These are phyloP conservation scores for Nitzschia inconspicua DNA, from an alignment of 108 stramenopile genomes.

Conservation along the genomic window DNA sequence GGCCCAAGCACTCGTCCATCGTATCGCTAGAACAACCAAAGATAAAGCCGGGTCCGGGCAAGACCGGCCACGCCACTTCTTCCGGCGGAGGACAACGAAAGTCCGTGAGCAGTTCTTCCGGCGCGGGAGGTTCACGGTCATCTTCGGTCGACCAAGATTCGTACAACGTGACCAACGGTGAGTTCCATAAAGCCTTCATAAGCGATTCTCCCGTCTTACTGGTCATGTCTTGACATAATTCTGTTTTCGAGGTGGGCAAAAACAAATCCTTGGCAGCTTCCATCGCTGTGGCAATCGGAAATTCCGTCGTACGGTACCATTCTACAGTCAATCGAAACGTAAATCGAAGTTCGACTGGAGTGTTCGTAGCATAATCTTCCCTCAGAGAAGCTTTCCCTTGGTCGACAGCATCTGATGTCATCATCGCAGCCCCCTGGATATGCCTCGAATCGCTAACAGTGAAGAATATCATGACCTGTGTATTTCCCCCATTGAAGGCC, in stretches of 20 bases:
- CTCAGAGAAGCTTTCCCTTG: constrained; percentile 27
- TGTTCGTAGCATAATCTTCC: constrained; percentile 37
- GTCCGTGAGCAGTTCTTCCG: constrained; percentile 65
- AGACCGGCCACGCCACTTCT: constrained; percentile 72
- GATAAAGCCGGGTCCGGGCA: constrained; percentile 85
- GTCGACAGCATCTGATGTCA: constrained; percentile 59
- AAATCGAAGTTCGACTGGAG: constrained; percentile 31
- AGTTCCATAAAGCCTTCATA: constrained; percentile 87
- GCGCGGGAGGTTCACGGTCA: constrained; percentile 68
- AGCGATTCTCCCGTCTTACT: constrained; percentile 75
- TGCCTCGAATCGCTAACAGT: constrained; percentile 77
- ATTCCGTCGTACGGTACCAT: constrained; percentile 87
- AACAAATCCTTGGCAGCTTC: constrained; percentile 79
- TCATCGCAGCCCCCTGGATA: constrained; percentile 81
- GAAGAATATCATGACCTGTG: constrained; percentile 84
- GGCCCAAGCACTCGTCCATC: constrained; percentile 86
- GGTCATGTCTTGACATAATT: constrained; percentile 82
- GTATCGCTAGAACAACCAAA: constrained; percentile 86
- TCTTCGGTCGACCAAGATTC: constrained; percentile 65
- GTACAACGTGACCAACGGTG: constrained; percentile 78
- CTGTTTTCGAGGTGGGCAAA: constrained; percentile 62
- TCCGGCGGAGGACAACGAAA: constrained; percentile 70
- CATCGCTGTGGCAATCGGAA: constrained; percentile 69
- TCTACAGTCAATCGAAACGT: constrained; percentile 61
- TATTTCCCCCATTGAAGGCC: constrained; percentile 44